These are phyloP conservation scores for Sporisorium iseilematis-ciliati DNA, from an alignment of 1,284 basidiomycete species.

Conservation along the genomic window DNA sequence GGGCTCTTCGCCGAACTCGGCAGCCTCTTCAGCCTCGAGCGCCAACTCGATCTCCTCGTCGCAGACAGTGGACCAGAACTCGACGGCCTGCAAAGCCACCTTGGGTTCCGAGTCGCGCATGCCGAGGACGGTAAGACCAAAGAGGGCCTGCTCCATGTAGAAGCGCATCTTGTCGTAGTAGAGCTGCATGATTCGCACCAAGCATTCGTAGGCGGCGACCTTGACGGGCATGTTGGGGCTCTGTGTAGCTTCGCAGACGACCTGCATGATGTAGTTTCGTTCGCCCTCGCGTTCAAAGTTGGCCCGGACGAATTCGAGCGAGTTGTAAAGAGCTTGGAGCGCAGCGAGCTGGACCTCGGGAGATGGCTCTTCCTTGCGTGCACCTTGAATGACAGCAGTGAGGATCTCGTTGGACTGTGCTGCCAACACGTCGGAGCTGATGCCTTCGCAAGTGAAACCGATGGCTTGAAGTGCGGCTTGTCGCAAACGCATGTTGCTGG, in stretches of 20 bases:
- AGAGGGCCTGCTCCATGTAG: slow-evolving; percentile 99
- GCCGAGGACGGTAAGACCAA: slow-evolving; percentile 96
- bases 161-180: slow-evolving; percentile 99
- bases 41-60: slow-evolving; percentile 95
- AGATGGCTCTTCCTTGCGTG: slow-evolving; percentile 90
- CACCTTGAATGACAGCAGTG: slow-evolving; percentile 97
- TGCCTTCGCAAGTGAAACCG: slow-evolving; percentile 95
- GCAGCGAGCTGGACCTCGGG: slow-evolving; percentile 94
- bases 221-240: slow-evolving; percentile 78
- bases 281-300: slow-evolving; percentile 92
- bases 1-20: slow-evolving; percentile 89
- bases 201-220: slow-evolving; percentile 80
- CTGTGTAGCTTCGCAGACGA: slow-evolving; percentile 98
- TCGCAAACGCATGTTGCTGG: slow-evolving; percentile 81
- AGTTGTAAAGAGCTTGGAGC: slow-evolving; percentile 92
- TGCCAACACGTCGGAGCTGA: slow-evolving; percentile 81
- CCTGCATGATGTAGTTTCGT: slow-evolving; percentile 99
- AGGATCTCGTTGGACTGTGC: slow-evolving; percentile 95
- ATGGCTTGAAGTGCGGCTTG: slow-evolving; percentile 93
- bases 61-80: slow-evolving; percentile 99
- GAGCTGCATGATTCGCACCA: slow-evolving; percentile 95
- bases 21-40: slow-evolving; percentile 93
- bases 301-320: slow-evolving; percentile 94
- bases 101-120: slow-evolving; percentile 94
- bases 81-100: slow-evolving; percentile 95